phyloP scores from a whole-genome alignment of 2,329 filamentous ascomycete genomes.

The Tolypocladium capitatum region DNA sequence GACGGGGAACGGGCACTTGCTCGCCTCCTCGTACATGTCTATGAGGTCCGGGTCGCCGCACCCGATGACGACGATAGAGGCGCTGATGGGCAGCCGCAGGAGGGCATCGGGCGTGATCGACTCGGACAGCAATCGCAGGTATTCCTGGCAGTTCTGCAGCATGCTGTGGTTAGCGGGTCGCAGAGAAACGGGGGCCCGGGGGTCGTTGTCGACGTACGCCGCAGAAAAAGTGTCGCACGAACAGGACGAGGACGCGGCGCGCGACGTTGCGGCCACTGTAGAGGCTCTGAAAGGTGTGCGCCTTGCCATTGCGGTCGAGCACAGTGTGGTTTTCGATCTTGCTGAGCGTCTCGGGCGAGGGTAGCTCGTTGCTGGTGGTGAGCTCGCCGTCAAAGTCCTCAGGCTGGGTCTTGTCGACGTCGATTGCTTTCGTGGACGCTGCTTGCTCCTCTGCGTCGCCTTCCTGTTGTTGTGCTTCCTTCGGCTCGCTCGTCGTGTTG shows the following conservation, averaged over 20 bases:
- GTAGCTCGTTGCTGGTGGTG: constrained; percentile 41
- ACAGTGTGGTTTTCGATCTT: constrained; percentile 43
- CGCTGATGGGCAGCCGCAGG: constrained; percentile 37
- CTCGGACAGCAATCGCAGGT: constrained; percentile 48
- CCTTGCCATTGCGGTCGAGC: constrained; percentile 47
- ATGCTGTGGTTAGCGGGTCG: constrained; percentile 5
- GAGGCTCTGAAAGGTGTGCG: constrained; percentile 48
- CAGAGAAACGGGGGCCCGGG: background rate
- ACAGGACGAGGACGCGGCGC: constrained; percentile 53
- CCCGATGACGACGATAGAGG: constrained; percentile 56
- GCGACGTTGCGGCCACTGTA: constrained; percentile 42
- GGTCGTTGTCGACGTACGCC: constrained; percentile 52
- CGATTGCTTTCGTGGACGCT: constrained; percentile 9
- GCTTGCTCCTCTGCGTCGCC: background rate
- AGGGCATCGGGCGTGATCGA: constrained; percentile 40
- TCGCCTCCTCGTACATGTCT: constrained; percentile 48
- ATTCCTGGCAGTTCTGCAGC: constrained; percentile 60
- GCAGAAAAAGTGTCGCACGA: constrained; percentile 71
- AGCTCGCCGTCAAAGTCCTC: constrained; percentile 44
- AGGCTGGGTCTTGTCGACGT: constrained; percentile 26
- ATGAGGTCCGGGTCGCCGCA: constrained; percentile 60
- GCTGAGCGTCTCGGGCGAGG: constrained; percentile 32
- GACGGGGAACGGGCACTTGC: constrained; percentile 57
- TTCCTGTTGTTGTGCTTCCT: background rate
- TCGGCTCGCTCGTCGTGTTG: background rate